These are phyloP conservation scores for Cochlearia excelsa DNA, from an alignment of 345 rosid genomes.

Conservation along the genomic window DNA sequence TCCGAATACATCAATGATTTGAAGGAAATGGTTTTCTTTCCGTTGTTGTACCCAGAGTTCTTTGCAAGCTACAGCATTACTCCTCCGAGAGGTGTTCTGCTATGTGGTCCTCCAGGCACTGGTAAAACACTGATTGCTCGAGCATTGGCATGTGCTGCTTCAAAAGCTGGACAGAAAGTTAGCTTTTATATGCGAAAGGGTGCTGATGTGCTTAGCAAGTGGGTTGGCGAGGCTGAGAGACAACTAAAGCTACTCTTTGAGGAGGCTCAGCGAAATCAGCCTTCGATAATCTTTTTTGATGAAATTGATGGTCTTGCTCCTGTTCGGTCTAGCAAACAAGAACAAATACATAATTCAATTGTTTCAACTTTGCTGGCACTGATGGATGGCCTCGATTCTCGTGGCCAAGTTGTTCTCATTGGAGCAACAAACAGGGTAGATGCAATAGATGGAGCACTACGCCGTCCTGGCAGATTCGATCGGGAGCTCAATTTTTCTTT, in stretches of 20 bases:
- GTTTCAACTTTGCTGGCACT: conserved; percentile 97
- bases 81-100: conserved; percentile 96
- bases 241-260: conserved; percentile 95
- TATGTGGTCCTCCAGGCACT: conserved; percentile 99
- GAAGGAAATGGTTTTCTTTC: conserved; percentile 99
- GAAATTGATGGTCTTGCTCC: conserved; percentile 99
- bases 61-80: conserved; percentile 92
- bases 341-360: conserved; percentile 98
- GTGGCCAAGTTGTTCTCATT: conserved; percentile 99
- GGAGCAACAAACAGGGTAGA: conserved; percentile 99
- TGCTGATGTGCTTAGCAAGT: conserved; percentile 99
- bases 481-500: conserved; percentile 97
- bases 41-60: conserved; percentile 96
- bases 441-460: conserved; percentile 99
- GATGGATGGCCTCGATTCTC: conserved; percentile 99
- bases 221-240: conserved; percentile 99
- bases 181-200: conserved; percentile 99
- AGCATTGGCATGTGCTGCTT: conserved; percentile 99
- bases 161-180: conserved; percentile 99
- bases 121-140: conserved; percentile 98
- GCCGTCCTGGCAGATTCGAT: conserved; percentile 99
- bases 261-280: conserved; percentile 98
- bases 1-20: conserved; percentile 89
- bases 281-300: conserved; percentile 97
- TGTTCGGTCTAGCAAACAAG: conserved; percentile 98